These are phyloP conservation scores for Salix udensis DNA, from an alignment of 345 rosid genomes.

Conservation along the genomic window DNA sequence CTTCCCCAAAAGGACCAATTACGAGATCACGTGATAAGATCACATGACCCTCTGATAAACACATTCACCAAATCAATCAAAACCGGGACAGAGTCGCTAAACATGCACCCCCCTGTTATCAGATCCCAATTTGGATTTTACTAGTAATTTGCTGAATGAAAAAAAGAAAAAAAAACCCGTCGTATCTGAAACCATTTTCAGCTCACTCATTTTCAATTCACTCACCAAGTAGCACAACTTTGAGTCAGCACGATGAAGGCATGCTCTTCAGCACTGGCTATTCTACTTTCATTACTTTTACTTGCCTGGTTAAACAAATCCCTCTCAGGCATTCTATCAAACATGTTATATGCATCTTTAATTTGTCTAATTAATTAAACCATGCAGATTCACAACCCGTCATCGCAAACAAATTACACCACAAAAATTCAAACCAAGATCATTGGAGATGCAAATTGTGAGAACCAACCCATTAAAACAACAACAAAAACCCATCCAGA, in stretches of 20 bases:
- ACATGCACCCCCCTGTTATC: constrained; percentile 29
- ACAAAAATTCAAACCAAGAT: no score
- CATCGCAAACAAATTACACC: no score
- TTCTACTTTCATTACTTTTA: constrained; percentile 38
- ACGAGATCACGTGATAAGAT: constrained; percentile 36
- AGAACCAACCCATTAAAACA: no score
- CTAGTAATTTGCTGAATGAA: background rate
- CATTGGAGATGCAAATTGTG: no score
- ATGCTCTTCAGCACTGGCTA: constrained; percentile 29
- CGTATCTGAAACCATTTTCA: background rate
- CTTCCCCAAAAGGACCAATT: constrained; percentile 13
- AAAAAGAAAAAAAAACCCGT: no score
- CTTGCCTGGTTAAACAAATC: constrained; percentile 26
- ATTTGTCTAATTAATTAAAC: no score
- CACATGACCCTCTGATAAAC: constrained; percentile 36
- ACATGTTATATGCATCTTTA: no score
- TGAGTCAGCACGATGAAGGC: constrained; percentile 34
- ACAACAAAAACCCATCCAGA: no score
- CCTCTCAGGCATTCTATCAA: no score
- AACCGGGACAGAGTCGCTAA: constrained; percentile 18
- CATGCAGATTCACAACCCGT: no score
- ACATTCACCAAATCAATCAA: background rate
- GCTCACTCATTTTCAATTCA: background rate
- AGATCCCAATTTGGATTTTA: constrained; percentile 33
- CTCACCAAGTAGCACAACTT: background rate